phyloP scores from a whole-genome alignment of 129 eudicot species.

The Lonicera japonica region DNA sequence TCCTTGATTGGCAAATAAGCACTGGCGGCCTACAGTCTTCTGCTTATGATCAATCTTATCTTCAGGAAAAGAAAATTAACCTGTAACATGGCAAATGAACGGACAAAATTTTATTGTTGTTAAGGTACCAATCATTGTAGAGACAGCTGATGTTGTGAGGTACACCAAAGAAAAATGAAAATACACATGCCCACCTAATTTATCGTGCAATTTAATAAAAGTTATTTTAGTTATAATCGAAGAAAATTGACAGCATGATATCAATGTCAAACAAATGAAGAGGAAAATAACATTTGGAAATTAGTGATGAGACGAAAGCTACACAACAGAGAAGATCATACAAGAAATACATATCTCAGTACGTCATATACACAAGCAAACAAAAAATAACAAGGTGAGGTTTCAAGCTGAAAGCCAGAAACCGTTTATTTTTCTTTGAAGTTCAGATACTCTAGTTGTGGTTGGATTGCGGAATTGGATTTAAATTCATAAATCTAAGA shows the following conservation, averaged over 20 bases:
- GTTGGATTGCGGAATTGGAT: too few species aligned
- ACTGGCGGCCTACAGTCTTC: background rate
- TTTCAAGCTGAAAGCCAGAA: too few species aligned
- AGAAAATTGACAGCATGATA: background rate
- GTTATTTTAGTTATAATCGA: background rate
- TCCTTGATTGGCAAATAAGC: background rate
- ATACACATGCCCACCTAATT: background rate
- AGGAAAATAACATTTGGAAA: too few species aligned
- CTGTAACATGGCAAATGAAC: conserved; percentile 3
- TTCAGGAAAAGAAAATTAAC: conserved; percentile 1
- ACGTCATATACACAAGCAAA: too few species aligned
- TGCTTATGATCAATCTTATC: background rate
- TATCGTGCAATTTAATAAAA: too few species aligned
- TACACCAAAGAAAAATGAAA: background rate
- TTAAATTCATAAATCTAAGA: too few species aligned
- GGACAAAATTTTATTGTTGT: background rate
- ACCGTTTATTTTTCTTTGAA: too few species aligned
- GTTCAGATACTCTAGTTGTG: too few species aligned
- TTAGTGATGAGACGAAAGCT: too few species aligned
- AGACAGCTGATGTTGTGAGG: background rate
- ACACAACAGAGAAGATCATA: too few species aligned
- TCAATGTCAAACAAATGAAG: background rate
- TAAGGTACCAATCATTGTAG: background rate
- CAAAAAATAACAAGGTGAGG: too few species aligned
- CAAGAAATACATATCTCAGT: too few species aligned